Conservation (phyloP, 2,329 filamentous ascomycete genomes). For the Dryadomyces quercus-mongolicae region DNA sequence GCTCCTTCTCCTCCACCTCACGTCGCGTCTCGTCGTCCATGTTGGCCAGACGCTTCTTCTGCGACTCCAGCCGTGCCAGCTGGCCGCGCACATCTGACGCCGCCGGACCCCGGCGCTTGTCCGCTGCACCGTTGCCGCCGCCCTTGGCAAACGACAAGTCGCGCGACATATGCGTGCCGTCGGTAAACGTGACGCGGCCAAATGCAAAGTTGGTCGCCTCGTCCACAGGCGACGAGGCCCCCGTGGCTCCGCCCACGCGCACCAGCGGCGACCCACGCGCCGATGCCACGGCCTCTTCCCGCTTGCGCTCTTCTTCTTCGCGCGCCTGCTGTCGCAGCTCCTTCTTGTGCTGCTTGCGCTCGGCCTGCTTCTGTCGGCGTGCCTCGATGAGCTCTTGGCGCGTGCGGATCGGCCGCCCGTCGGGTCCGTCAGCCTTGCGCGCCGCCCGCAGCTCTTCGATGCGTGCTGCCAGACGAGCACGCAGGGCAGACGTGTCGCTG, state of each 20-base stretch:
- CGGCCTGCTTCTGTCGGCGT: conserved; percentile 73
- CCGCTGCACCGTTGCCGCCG: conserved; percentile 16
- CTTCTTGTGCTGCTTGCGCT: conserved; percentile 81
- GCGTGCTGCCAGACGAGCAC: conserved; percentile 65
- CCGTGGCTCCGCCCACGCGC: conserved; percentile 29
- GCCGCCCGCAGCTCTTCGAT: conserved; percentile 77
- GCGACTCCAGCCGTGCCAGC: conserved; percentile 74
- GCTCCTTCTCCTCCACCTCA: conserved; percentile 85
- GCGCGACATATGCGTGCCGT: conserved; percentile 69
- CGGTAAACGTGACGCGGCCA: conserved; percentile 79
- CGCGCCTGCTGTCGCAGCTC: conserved; percentile 66
- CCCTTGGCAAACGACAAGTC: conserved; percentile 48
- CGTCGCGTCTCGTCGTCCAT: conserved; percentile 72
- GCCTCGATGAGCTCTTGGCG: conserved; percentile 87
- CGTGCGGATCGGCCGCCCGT: conserved; percentile 67
- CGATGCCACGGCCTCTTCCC: conserved; percentile 47
- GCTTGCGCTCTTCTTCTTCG: conserved; percentile 61
- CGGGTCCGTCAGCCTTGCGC: conserved; percentile 60
- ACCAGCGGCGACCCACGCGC: conserved; percentile 45
- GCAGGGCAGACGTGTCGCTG: conserved; percentile 60
- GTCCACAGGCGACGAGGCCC: conserved; percentile 40
- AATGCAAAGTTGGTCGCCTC: conserved; percentile 68
- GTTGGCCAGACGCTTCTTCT: conserved; percentile 64
- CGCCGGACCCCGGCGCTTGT: conserved; percentile 61
- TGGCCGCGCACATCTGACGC: conserved; percentile 69